Conservation (phyloP, 441 rosid genomes). For the Arabidopsis lyrata region DNA sequence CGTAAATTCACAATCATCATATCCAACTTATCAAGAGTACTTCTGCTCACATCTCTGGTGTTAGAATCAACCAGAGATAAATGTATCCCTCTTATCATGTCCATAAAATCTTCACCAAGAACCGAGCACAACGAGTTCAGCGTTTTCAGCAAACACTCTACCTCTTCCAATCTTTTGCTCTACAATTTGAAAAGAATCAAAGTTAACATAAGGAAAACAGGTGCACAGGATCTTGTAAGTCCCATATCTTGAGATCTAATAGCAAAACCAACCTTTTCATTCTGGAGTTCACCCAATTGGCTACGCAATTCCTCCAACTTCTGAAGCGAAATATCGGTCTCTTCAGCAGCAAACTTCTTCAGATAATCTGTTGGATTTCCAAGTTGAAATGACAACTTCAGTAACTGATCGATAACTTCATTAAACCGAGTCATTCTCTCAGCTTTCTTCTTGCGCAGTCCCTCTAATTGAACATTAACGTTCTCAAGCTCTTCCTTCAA, state of each 20-base stretch:
- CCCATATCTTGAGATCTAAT: not conserved
- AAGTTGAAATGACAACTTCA: constrained; percentile 64
- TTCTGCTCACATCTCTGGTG: constrained; percentile 56
- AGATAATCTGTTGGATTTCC: constrained; percentile 46
- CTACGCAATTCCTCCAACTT: constrained; percentile 63
- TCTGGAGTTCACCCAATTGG: constrained; percentile 60
- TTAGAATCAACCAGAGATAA: constrained; percentile 54
- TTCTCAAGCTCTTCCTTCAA: constrained; percentile 66
- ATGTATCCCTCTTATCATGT: constrained; percentile 54
- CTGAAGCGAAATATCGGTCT: constrained; percentile 62
- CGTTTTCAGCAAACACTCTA: constrained; percentile 50
- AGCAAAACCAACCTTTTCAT: constrained; percentile 67
- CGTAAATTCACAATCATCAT: constrained; percentile 56
- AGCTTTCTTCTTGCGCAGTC: constrained; percentile 58
- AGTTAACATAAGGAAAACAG: too few species aligned
- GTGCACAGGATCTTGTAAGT: too few species aligned
- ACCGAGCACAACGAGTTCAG: constrained; percentile 62
- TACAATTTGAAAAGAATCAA: constrained; percentile 37
- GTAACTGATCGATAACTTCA: constrained; percentile 61
- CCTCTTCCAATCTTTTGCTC: constrained; percentile 63
- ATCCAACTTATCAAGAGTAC: constrained; percentile 61
- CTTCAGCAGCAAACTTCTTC: constrained; percentile 52
- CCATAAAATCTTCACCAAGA: constrained; percentile 71
- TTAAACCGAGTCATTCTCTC: constrained; percentile 65
- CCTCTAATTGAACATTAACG: constrained; percentile 61